Evolutionary conservation across 306 rosid genomes (phyloP).

Genomic region (Prunus armeniaca): DNA sequence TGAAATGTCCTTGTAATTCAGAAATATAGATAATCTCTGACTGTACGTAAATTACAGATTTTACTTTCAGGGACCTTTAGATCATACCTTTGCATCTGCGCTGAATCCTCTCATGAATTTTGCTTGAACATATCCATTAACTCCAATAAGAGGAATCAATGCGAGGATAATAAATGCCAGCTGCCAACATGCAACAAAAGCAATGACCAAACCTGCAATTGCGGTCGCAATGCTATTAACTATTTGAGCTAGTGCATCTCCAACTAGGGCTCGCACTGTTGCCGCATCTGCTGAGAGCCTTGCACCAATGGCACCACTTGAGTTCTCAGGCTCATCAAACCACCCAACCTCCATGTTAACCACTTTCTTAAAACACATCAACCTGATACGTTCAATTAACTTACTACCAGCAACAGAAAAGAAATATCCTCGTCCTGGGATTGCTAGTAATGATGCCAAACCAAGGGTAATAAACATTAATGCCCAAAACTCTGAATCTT

Average conservation of each 20-base stretch:
- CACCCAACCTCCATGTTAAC: conserved; percentile 78
- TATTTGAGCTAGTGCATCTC: conserved; percentile 59
- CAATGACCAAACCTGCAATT: conserved; percentile 68
- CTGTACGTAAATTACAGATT: too few relatives aligned
- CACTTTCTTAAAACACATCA: conserved; percentile 66
- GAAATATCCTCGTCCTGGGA: conserved; percentile 55
- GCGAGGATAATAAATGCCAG: conserved; percentile 60
- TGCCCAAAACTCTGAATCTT: conserved; percentile 75
- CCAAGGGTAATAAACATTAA: conserved; percentile 56
- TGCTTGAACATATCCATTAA: conserved; percentile 61
- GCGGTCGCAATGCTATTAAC: conserved; percentile 58
- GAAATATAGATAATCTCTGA: too few relatives aligned
- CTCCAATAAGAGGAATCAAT: conserved; percentile 61
- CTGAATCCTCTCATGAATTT: conserved; percentile 86
- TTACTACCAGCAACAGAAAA: conserved; percentile 75
- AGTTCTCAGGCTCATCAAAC: conserved; percentile 82
- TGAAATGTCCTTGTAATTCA: neutral
- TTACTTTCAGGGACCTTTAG: neutral
- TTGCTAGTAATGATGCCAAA: conserved; percentile 35
- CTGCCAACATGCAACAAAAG: conserved; percentile 69
- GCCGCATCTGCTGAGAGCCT: conserved; percentile 90
- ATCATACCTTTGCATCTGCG: conserved; percentile 70
- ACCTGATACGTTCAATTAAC: conserved; percentile 72
- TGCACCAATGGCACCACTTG: conserved; percentile 78
- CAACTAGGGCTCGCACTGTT: conserved; percentile 69